Percentiles rank a stretch among this genome's conserved stretches.
Conservation (phyloP, 805 yeast species). For the Starmerella kuoi region DNA sequence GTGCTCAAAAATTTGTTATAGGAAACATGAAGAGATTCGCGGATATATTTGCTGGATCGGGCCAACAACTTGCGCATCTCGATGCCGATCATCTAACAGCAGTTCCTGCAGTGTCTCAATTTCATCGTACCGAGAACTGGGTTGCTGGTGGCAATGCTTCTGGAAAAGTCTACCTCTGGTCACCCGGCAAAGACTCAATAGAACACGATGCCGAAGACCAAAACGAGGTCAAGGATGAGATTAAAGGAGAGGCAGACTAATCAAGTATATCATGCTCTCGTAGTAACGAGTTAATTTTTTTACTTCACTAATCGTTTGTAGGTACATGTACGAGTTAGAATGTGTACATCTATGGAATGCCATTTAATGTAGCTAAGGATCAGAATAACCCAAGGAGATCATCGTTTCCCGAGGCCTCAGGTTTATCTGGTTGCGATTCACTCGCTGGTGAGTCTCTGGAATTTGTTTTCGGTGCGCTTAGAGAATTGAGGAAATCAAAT, state of each 20-base stretch:
- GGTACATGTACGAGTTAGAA: too few relatives aligned
- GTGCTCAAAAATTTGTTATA: constrained; percentile 70
- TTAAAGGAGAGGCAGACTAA: neutral
- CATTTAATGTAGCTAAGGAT: too few relatives aligned
- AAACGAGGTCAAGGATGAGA: neutral
- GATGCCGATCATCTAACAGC: constrained; percentile 56
- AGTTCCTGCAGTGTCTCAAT: constrained; percentile 78
- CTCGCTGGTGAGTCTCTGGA: too few relatives aligned
- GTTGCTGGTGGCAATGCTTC: constrained; percentile 87
- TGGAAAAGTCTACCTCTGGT: constrained; percentile 64
- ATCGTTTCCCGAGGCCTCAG: too few relatives aligned
- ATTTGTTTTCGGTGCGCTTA: neutral
- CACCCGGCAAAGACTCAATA: neutral
- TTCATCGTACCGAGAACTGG: constrained; percentile 87
- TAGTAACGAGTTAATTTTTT: neutral
- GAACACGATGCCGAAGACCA: neutral
- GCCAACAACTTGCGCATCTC: constrained; percentile 67
- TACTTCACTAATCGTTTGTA: neutral
- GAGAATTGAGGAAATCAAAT: constrained; percentile 2
- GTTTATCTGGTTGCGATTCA: too few relatives aligned
- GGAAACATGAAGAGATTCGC: constrained; percentile 86
- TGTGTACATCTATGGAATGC: too few relatives aligned
- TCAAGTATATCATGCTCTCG: neutral
- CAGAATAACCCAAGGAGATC: neutral
- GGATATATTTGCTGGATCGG: constrained; percentile 69